Percentiles rank a stretch among this genome's conserved stretches.
These are phyloP conservation scores for Penicillium glabrum DNA, from an alignment of 2,329 filamentous ascomycete species.

Conservation along the genomic window DNA sequence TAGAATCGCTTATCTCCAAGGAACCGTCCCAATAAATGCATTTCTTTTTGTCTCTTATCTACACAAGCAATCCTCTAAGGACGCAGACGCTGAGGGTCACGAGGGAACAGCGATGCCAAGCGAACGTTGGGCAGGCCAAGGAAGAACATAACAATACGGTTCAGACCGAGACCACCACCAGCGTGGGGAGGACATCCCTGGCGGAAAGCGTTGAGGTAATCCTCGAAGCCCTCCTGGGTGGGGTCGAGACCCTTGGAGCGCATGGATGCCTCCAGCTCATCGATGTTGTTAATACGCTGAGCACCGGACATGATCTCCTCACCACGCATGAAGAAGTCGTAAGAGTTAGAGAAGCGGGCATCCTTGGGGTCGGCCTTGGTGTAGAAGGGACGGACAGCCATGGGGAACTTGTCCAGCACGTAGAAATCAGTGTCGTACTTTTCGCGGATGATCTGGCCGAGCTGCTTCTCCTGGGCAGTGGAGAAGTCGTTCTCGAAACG, in stretches of 20 bases:
- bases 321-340: slow-evolving; percentile 71
- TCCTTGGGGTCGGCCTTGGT: slow-evolving; percentile 75
- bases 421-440: slow-evolving; percentile 97
- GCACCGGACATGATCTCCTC: slow-evolving; percentile 69
- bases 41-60: slow-evolving; percentile 18
- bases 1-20: too few species aligned
- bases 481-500: slow-evolving; percentile 48
- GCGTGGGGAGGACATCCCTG: slow-evolving; percentile 65
- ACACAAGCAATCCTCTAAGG: slow-evolving; percentile 24
- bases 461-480: slow-evolving; percentile 60
- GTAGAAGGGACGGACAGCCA: slow-evolving; percentile 86
- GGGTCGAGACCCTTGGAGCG: slow-evolving; percentile 60
- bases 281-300: slow-evolving; percentile 65
- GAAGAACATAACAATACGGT: slow-evolving; percentile 68
- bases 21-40: slow-evolving; percentile 7
- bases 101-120: slow-evolving; percentile 62
- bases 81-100: slow-evolving; percentile 59
- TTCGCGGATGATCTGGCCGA: slow-evolving; percentile 79
- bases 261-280: slow-evolving; percentile 60
- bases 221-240: slow-evolving; percentile 58
- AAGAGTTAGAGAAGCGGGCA: slow-evolving; percentile 65
- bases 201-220: slow-evolving; percentile 64
- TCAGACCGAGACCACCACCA: slow-evolving; percentile 65
- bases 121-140: slow-evolving; percentile 64
- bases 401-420: slow-evolving; percentile 93